A percentile compares a stretch with the other conserved stretches of the same genome.
Conservation (phyloP, 2,329 filamentous ascomycete species). For the Pyrenochaeta sp. region DNA sequence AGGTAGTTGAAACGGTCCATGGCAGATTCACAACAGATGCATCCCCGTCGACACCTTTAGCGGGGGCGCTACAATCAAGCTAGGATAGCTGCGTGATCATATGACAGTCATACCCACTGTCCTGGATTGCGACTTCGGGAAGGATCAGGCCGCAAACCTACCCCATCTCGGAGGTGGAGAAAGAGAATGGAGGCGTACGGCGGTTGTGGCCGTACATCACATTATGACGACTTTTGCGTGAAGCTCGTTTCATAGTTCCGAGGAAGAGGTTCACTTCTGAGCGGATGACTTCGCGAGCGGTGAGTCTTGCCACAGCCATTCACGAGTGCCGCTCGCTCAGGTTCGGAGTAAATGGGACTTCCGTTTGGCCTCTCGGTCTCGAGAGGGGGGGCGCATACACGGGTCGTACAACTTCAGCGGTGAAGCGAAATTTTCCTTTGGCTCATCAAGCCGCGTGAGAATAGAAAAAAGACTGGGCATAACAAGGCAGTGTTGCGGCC, state of each 20-base stretch:
- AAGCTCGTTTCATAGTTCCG: constrained; percentile 40
- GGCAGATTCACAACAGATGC: constrained; percentile 21
- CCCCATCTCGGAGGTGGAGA: constrained; percentile 13
- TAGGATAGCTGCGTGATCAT: constrained; percentile 40
- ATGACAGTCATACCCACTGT: constrained; percentile 41
- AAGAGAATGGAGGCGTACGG: constrained; percentile 11
- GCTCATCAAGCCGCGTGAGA: background rate
- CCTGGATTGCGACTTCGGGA: constrained; percentile 31
- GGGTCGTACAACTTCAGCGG: constrained; percentile 45
- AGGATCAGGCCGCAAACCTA: constrained; percentile 22
- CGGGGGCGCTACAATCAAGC: constrained; percentile 29
- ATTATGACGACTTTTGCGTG: constrained; percentile 13
- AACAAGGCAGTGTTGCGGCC: no score
- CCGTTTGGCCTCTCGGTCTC: constrained; percentile 21
- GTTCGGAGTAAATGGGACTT: constrained; percentile 19
- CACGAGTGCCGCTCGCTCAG: constrained; percentile 7
- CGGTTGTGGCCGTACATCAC: constrained; percentile 14
- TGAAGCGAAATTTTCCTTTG: constrained; percentile 23
- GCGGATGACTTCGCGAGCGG: constrained; percentile 16
- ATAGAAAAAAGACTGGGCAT: no score
- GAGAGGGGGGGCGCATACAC: constrained; percentile 27
- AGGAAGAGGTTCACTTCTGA: constrained; percentile 17
- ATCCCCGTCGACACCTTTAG: constrained; percentile 29
- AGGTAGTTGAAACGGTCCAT: constrained; percentile 12
- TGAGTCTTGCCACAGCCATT: constrained; percentile 20